Percentiles rank a stretch among this genome's conserved stretches.
These are phyloP conservation scores for Phytophthora meadii DNA, from an alignment of 352 stramenopile genomes.

Conservation along the genomic window DNA sequence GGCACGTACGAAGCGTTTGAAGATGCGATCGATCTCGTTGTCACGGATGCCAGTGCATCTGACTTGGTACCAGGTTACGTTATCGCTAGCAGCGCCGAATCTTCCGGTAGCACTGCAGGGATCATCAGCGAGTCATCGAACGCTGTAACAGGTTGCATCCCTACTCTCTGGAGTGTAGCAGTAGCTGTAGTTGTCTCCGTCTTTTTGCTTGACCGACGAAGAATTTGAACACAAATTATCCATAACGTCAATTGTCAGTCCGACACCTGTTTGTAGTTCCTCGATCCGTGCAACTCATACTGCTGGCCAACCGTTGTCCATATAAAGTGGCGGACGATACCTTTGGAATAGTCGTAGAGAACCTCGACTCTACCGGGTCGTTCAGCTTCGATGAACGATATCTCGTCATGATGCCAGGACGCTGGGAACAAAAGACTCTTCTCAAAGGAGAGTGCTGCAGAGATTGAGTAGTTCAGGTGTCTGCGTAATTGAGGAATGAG, in stretches of 20 bases:
- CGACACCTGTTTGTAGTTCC: constrained; percentile 2
- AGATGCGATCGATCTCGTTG: constrained; percentile 32
- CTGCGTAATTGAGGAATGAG: constrained; percentile 6
- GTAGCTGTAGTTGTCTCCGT: constrained; percentile 24
- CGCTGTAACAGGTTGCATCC: constrained; percentile 3
- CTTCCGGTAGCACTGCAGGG: constrained; percentile 4
- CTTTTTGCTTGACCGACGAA: constrained; percentile 10
- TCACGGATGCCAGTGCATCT: constrained; percentile 25
- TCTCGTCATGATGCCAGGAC: background rate
- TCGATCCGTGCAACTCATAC: constrained; percentile 8
- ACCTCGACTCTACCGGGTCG: constrained; percentile 10
- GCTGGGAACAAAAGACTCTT: too few species aligned
- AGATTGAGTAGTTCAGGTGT: background rate
- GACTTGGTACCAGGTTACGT: constrained; percentile 28
- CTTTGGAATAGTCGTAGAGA: constrained; percentile 24
- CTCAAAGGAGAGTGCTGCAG: too few species aligned
- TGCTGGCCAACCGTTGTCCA: constrained; percentile 4
- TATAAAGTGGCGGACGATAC: constrained; percentile 14
- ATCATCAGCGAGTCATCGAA: constrained; percentile 21
- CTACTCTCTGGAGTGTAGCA: constrained; percentile 28
- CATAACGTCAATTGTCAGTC: constrained; percentile 1
- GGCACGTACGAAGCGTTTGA: constrained; percentile 39
- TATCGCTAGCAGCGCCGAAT: constrained; percentile 15
- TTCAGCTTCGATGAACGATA: background rate
- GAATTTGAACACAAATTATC: constrained; percentile 10